Conservation (phyloP, 2,329 filamentous ascomycete species). For the Xylogone sp. region DNA sequence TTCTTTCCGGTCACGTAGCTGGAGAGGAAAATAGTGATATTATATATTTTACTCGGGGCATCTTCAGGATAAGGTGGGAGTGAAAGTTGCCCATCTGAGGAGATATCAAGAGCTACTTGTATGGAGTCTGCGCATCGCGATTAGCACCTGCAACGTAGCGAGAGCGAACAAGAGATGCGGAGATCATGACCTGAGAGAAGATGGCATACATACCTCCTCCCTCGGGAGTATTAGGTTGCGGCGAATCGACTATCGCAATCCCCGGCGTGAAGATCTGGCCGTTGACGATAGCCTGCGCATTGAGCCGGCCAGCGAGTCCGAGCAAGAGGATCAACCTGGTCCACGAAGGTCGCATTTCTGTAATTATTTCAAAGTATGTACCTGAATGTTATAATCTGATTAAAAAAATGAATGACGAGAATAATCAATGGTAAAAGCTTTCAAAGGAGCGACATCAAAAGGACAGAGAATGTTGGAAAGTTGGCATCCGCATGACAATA, state of each 20-base stretch:
- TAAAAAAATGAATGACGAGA: slow-evolving; percentile 4
- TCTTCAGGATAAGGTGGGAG: slow-evolving; percentile 52
- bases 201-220: slow-evolving; percentile 50
- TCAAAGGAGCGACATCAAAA: slow-evolving; percentile 7
- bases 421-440: slow-evolving; percentile 2
- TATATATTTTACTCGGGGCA: slow-evolving; percentile 54
- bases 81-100: slow-evolving; percentile 60
- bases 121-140: slow-evolving; percentile 36
- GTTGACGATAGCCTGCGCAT: slow-evolving; percentile 52
- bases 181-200: not conserved
- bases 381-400: slow-evolving; percentile 5
- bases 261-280: slow-evolving; percentile 69
- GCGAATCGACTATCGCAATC: slow-evolving; percentile 62
- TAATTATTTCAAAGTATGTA: slow-evolving; percentile 4
- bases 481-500: slow-evolving; percentile 12
- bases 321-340: slow-evolving; percentile 7
- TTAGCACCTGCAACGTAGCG: too few species aligned
- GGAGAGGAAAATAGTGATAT: slow-evolving; percentile 64
- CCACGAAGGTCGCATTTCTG: not conserved
- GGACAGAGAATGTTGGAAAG: slow-evolving; percentile 11
- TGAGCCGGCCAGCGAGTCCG: slow-evolving; percentile 7
- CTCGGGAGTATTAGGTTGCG: slow-evolving; percentile 60
- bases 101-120: slow-evolving; percentile 64
- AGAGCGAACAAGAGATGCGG: too few species aligned
- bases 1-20: slow-evolving; percentile 61